A percentile compares a stretch with the other conserved stretches of the same genome.
These are phyloP conservation scores for Nannizziopsis arthrosporioides DNA, from an alignment of 2,329 filamentous ascomycete genomes.

Conservation along the genomic window DNA sequence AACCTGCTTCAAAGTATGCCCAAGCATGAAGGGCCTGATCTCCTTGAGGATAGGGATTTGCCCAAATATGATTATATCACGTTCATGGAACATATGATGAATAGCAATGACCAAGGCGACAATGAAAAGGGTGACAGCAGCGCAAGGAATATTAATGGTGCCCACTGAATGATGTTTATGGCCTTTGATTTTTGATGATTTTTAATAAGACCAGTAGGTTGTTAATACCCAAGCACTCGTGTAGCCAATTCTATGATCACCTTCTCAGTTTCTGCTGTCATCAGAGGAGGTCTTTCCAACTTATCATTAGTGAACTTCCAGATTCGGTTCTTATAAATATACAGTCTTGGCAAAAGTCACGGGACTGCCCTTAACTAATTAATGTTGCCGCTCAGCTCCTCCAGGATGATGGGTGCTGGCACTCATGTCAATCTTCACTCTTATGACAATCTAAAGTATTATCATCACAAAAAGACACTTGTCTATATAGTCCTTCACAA, in stretches of 20 bases:
- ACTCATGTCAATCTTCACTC: too few species aligned
- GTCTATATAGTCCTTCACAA: too few species aligned
- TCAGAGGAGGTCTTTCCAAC: not conserved
- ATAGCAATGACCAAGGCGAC: constrained; percentile 23
- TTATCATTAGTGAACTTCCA: not conserved
- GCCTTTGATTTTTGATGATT: not conserved
- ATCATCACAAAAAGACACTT: too few species aligned
- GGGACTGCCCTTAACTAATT: too few species aligned
- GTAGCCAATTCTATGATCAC: not conserved
- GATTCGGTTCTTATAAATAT: too few species aligned
- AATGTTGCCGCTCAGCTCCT: too few species aligned
- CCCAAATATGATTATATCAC: constrained; percentile 92
- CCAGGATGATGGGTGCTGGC: too few species aligned
- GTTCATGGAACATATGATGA: constrained; percentile 85
- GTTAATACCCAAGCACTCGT: not conserved
- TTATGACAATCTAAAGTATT: too few species aligned
- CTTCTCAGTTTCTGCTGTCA: too few species aligned
- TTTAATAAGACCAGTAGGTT: not conserved
- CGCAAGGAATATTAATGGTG: not conserved
- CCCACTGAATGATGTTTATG: not conserved
- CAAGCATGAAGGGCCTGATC: constrained; percentile 67
- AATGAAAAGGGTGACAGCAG: not conserved
- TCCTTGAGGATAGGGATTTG: constrained; percentile 70
- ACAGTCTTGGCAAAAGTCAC: too few species aligned
- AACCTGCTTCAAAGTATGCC: constrained; percentile 83